A percentile compares a stretch with the other conserved stretches of the same genome.
Conservation (phyloP, 2,329 filamentous ascomycete species). For the Fusarium domesticum region DNA sequence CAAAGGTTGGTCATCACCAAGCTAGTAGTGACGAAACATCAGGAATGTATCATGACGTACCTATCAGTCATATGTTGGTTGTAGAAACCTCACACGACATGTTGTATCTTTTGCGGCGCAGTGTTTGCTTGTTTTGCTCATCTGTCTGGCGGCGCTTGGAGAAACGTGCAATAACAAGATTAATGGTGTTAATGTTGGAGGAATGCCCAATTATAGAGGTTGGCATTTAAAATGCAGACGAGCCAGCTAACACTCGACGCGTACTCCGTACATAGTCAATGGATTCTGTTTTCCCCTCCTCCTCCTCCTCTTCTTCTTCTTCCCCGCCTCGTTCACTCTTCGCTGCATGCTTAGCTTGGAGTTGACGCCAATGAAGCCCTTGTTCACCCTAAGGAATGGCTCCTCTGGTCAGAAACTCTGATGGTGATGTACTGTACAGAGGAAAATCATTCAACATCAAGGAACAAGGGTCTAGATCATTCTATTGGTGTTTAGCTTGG, state of each 20-base stretch:
- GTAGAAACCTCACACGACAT: not conserved
- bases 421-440: not conserved
- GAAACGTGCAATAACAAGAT: too few relatives aligned
- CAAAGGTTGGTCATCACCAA: slow-evolving; percentile 20
- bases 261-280: too few relatives aligned
- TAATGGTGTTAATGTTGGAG: too few relatives aligned
- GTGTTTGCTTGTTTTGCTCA: not conserved
- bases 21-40: slow-evolving; percentile 23
- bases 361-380: too few relatives aligned
- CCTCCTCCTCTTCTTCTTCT: not conserved
- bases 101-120: not conserved
- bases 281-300: too few relatives aligned
- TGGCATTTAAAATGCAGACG: too few relatives aligned
- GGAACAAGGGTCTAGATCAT: slow-evolving; percentile 8
- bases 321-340: not conserved
- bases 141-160: too few relatives aligned
- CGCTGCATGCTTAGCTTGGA: not conserved
- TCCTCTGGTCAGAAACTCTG: not conserved
- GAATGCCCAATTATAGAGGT: too few relatives aligned
- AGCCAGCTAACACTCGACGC: too few relatives aligned
- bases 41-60: slow-evolving; percentile 23
- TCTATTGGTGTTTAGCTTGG: slow-evolving; percentile 4
- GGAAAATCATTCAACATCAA: slow-evolving; percentile 3
- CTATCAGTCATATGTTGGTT: slow-evolving; percentile 9
- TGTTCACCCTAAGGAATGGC: not conserved